A percentile compares a stretch with the other conserved stretches of the same genome.
phyloP scores from a whole-genome alignment of 345 rosid genomes.

The Sonneratia caseolaris region DNA sequence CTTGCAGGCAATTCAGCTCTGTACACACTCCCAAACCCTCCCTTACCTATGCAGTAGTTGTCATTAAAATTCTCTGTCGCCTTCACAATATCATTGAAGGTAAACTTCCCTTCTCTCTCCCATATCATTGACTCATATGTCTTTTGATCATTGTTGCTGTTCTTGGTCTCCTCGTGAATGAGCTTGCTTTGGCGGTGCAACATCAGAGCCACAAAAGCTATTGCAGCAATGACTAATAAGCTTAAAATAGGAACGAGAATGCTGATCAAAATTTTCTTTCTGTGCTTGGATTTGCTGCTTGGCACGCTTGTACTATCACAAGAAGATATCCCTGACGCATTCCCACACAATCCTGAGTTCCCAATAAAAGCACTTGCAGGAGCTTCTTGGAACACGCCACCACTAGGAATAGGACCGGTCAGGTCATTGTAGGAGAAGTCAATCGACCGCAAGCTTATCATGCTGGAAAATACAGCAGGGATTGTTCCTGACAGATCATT shows the following conservation, averaged over 20 bases:
- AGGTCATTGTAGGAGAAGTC: conserved; percentile 57
- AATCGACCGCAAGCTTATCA: conserved; percentile 32
- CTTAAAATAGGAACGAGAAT: conserved; percentile 29
- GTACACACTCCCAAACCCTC: conserved; percentile 62
- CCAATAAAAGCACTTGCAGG: conserved; percentile 28
- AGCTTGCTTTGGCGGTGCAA: conserved; percentile 9
- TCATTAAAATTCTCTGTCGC: conserved; percentile 47
- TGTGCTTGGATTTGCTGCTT: conserved; percentile 14
- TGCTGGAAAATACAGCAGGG: conserved; percentile 32
- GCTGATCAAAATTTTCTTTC: conserved; percentile 24
- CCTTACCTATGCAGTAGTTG: conserved; percentile 48
- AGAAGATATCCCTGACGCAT: conserved; percentile 27
- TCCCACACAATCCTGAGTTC: conserved; percentile 57
- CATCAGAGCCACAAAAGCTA: conserved; percentile 9
- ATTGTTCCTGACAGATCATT: conserved; percentile 46
- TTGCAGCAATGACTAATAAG: conserved; percentile 15
- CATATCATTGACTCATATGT: conserved; percentile 31
- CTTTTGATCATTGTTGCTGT: neutral
- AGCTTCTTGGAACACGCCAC: conserved; percentile 30
- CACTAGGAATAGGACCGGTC: conserved; percentile 39
- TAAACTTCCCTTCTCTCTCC: conserved; percentile 49
- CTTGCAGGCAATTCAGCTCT: conserved; percentile 36
- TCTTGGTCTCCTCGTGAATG: conserved; percentile 25
- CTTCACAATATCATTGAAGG: conserved; percentile 44
- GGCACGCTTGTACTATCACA: conserved; percentile 14